Evolutionary conservation across 805 yeast species (phyloP), one percentile per base, ranked within the genome.

Genomic region (Schwanniomyces vanrijiae): DNA sequence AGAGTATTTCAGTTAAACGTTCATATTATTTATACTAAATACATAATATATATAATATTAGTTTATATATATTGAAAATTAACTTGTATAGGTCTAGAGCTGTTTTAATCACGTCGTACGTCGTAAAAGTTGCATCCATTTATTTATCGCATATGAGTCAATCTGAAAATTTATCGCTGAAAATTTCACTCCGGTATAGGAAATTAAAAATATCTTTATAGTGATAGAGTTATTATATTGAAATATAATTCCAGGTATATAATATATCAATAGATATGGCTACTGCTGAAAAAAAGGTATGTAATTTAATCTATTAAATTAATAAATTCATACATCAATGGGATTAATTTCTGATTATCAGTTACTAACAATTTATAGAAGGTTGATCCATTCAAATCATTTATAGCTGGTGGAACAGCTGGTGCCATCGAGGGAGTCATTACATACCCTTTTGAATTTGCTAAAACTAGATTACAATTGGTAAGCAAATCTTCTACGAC

Each of bases 371-470:
- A 37, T 14, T 42, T 35, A 24, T 50, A 64, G 64, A 60, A 78
- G 61, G 80, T 82, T 11, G 92, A 86, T 62, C 92, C 94, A 2
- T 60, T 80, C 50, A 83, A 86, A 58, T 89, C 97, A 1, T 90
- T 92, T 60, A 73, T 91, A 22, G 98, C 97, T 5, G 99, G 99
- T 47, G 97, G 97, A 44, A 77, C 88, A 0, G 99, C 98, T 0
- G 99, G 98, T 48, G 98, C 96, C 21, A 83, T 91, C 26, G 99
- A 92, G 69, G 97, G 97, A 28, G 82, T 82, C 34, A 77, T 88
- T 40, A 92, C 98, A 0, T 92, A 90, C 65, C 99, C 99, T 2
- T 94, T 94, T 66, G 99, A 92, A 66, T 92, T 91, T 71, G 96
- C 98, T 40, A 92, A 92, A 63, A 92, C 99, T 3, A 75, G 98